Conservation (phyloP, 164 flowering plant species). For the Cinnamomum chago region DNA sequence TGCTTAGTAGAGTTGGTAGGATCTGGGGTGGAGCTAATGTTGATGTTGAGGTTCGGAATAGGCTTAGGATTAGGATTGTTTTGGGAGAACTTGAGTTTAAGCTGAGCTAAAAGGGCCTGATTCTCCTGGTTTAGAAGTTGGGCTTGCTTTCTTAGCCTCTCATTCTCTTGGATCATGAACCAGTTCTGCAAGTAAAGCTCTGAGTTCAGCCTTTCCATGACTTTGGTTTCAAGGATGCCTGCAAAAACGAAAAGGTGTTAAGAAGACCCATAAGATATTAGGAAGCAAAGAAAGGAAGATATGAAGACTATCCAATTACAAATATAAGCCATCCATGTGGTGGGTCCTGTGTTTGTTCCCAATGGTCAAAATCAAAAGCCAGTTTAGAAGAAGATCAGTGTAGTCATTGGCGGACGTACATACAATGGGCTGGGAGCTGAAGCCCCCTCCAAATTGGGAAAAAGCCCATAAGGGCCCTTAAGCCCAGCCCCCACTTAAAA, state of each 20-base stretch:
- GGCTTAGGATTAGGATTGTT: conserved; percentile 8
- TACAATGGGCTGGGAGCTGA: too few relatives aligned
- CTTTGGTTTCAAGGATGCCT: background rate
- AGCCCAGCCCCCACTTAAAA: too few relatives aligned
- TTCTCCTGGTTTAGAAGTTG: conserved; percentile 52
- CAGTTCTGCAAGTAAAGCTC: conserved; percentile 51
- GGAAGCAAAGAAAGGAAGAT: background rate
- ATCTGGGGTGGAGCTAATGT: conserved; percentile 10
- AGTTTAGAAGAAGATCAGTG: too few relatives aligned
- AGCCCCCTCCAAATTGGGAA: too few relatives aligned
- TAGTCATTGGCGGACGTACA: too few relatives aligned
- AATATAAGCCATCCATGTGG: background rate
- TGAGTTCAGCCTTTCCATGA: conserved; percentile 55
- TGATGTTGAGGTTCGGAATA: conserved; percentile 4
- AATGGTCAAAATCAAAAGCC: background rate
- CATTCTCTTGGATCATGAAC: conserved; percentile 50
- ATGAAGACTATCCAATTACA: background rate
- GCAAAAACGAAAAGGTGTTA: background rate
- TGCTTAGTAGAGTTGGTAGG: conserved; percentile 26
- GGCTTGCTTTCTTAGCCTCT: conserved; percentile 55
- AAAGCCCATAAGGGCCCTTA: too few relatives aligned
- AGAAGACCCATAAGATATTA: background rate
- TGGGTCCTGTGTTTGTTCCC: background rate
- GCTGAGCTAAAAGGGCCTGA: conserved; percentile 44
- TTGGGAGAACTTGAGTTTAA: conserved; percentile 27